These are phyloP conservation scores for Penicillium paneum DNA, from an alignment of 2,329 filamentous ascomycete species.

Conservation along the genomic window DNA sequence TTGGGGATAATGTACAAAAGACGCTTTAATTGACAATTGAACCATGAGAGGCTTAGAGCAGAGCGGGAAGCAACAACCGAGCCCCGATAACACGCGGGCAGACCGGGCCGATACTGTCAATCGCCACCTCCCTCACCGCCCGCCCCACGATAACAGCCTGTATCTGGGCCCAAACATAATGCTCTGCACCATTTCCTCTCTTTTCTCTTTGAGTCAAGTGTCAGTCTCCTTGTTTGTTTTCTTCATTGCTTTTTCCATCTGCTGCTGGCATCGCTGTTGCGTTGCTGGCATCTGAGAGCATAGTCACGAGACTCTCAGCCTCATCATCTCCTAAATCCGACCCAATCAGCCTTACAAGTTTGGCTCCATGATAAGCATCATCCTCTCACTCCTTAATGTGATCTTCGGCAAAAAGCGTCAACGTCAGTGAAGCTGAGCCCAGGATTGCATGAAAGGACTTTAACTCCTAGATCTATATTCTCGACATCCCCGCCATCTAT, in stretches of 20 bases:
- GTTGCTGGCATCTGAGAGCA: not conserved
- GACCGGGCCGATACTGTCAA: slow-evolving; percentile 5
- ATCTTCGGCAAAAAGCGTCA: slow-evolving; percentile 13
- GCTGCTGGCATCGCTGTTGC: not conserved
- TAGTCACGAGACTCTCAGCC: slow-evolving; percentile 4
- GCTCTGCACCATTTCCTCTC: not conserved
- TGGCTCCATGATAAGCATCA: slow-evolving; percentile 14
- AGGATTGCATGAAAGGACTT: not conserved
- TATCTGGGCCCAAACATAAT: slow-evolving; percentile 5
- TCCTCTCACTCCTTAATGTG: slow-evolving; percentile 8
- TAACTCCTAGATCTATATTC: not conserved
- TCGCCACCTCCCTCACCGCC: slow-evolving; percentile 11
- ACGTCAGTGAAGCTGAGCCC: slow-evolving; percentile 7
- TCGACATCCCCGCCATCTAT: not conserved
- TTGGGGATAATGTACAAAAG: too few species aligned
- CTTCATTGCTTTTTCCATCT: not conserved
- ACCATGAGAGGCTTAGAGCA: not conserved
- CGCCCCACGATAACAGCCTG: slow-evolving; percentile 7
- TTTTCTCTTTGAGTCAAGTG: not conserved
- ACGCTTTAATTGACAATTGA: too few species aligned
- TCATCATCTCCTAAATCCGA: not conserved
- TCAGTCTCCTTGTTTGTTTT: not conserved
- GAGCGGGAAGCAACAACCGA: not conserved
- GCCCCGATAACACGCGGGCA: not conserved
- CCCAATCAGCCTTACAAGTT: slow-evolving; percentile 7